Base-by-base conservation (phyloP, 495 filamentous ascomycete genomes). In the Aspergillus hancockii region DNA sequence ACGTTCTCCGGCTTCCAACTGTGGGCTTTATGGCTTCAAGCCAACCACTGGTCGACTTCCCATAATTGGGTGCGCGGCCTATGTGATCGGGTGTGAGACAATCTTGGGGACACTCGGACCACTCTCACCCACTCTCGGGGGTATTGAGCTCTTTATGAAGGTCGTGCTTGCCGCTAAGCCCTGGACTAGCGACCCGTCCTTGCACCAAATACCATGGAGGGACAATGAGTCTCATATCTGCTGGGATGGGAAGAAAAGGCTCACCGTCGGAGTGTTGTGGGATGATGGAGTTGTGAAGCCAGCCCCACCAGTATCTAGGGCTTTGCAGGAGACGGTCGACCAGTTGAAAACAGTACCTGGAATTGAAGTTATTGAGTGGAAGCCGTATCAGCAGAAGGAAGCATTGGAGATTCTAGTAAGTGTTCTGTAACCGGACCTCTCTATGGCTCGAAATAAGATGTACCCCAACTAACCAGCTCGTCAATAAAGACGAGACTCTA, bases 81-180 rank as follows among this genome's bases (percentile, higher is more conserved):
- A 40, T 7, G 21, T 60, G 9, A 28, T 50, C n/a, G 79, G 25
- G n/a, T 19, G 25, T 18, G 49, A 30, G 12, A 52, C 49, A 18
- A 52, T 52, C 18, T 8, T 18, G 5, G 49, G 25, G 14, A 32
- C 49, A 0, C 4, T 32, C 1, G 49, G 49, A 1, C 49, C 49
- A 4, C n/a, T 52, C 8, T 31, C 49, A 4, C 82, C 80, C 0
- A 79, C 73, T 55, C 69, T 88, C 3, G 79, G 72, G 32, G 86
- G 81, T 8, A 62, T 86, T 10, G 76, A 77, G 47, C 59, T 87
- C 4, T 87, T 88, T 57, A 83, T 83, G 67, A 80, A 79, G 53
- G 72, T 74, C 0, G 63, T 85, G n/a, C 61, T 85, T 25, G 70
- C 71, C 58, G 67, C 67, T 5, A 74, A 83, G 55, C 82, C 85